Percentiles rank a stretch among this genome's conserved stretches.
Evolutionary conservation across 352 stramenopile genomes (phyloP).

Genomic region (Plasmopara viticola): DNA sequence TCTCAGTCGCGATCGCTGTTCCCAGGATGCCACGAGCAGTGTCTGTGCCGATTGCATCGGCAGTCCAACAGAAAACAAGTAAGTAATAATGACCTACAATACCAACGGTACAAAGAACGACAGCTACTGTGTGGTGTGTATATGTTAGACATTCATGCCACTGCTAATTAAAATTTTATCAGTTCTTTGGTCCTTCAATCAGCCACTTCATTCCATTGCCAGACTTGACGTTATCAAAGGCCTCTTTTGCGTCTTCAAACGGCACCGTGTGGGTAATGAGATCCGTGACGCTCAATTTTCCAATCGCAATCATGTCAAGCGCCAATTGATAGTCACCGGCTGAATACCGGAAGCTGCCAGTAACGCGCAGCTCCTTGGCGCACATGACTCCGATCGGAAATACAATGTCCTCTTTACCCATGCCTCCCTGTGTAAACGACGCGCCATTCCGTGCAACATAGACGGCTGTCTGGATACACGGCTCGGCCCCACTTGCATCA

Average conservation of each 20-base stretch:
- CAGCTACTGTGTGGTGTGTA: no score
- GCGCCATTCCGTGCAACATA: conserved; percentile 21
- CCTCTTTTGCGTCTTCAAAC: conserved; percentile 27
- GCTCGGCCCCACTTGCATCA: conserved; percentile 13
- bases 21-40: neutral
- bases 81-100: no score
- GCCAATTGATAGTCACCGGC: no score
- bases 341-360: no score
- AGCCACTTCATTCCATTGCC: conserved; percentile 31
- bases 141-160: no score
- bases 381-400: conserved; percentile 2
- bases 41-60: no score
- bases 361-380: no score
- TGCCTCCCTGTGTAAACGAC: conserved; percentile 22
- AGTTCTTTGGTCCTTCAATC: conserved; percentile 27
- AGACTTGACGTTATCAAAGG: conserved; percentile 26
- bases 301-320: no score
- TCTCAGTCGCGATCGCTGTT: conserved; percentile 31
- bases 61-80: no score
- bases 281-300: conserved; percentile 4
- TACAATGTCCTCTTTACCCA: conserved; percentile 22
- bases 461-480: conserved; percentile 22
- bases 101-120: no score
- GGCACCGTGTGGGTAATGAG: conserved; percentile 22
- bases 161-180: neutral